Base-by-base conservation (phyloP, 305 asterid species). In the Solanum chacoense region DNA sequence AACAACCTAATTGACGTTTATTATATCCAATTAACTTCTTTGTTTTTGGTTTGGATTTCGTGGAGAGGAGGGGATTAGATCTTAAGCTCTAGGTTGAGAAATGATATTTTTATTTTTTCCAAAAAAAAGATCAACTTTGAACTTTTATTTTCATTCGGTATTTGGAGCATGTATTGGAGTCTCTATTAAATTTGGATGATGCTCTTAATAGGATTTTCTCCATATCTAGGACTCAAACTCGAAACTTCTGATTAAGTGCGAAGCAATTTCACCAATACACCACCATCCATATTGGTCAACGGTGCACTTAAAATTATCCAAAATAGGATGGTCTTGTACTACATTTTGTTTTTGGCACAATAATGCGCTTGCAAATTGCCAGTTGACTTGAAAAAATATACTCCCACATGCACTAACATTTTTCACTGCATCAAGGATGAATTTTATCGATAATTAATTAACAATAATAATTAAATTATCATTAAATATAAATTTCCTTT, bases 101-200 rank as follows among this genome's bases (percentile, higher is more conserved):
- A 67, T 26, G 74, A 11, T 67, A 67, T 24, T 28, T 67, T 67
- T 24, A 50, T 11, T 11, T 67, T 71, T 71, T 12, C 1, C 1
- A 3, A 12, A 71, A 28, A 71, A 6, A 12, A 26, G 76, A 12
- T 69, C 34, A 1, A 50, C 65, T 50, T 50, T 16, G n/a, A 8
- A 50, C 0, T 50, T 16, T 14, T 45, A 5, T 45, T 45, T 45
- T 45, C 0, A 42, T 2, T 42, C 3, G 18, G 3, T 45, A 0
- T 45, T 13, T 14, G 59, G 0, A 45, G 22, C 8, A 0, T 0
- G 59, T 5, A 45, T 45, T 45, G 0, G 8, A 0, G 0, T 14
- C 8, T 45, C 7, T 0, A 45, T 14, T 45, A 45, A 45, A 45
- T 45, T 14, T 0, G 22, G 0, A 14, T 1, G 11, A 37, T 1